Percentiles rank a stretch among this genome's conserved stretches.
These are phyloP conservation scores for Curvularia spicifera DNA, from an alignment of 2,329 filamentous ascomycete species.

Conservation along the genomic window DNA sequence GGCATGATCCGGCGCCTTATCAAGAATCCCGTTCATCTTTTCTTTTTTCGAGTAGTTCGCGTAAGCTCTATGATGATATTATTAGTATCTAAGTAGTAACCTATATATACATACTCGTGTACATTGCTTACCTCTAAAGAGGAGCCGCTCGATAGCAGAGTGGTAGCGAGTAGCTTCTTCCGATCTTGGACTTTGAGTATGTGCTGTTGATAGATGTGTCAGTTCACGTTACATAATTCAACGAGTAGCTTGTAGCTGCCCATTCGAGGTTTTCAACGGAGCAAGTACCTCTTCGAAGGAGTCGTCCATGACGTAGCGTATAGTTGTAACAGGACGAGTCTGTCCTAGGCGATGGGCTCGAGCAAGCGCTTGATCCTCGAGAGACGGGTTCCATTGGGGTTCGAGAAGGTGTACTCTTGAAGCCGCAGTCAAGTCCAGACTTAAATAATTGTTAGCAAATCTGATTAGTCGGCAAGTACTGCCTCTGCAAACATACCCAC, in stretches of 20 bases:
- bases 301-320: conserved; percentile 49
- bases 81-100: neutral
- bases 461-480: neutral
- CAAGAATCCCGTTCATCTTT: neutral
- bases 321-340: conserved; percentile 41
- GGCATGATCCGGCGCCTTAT: neutral
- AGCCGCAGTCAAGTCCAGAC: conserved; percentile 54
- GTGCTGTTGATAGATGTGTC: neutral
- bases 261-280: neutral
- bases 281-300: conserved; percentile 45
- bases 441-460: neutral
- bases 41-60: neutral
- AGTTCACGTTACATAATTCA: neutral
- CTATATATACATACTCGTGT: neutral
- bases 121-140: conserved; percentile 3
- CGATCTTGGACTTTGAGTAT: conserved; percentile 9
- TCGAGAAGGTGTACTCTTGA: conserved; percentile 59
- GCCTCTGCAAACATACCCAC: conserved; percentile 51
- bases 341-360: conserved; percentile 34
- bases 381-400: conserved; percentile 57
- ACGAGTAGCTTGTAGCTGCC: neutral
- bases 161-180: conserved; percentile 4
- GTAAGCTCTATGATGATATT: neutral
- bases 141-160: neutral
- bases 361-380: conserved; percentile 55